Evolutionary conservation across 2,329 filamentous ascomycete species (phyloP).

Genomic region (Pochonia chlamydosporia): DNA sequence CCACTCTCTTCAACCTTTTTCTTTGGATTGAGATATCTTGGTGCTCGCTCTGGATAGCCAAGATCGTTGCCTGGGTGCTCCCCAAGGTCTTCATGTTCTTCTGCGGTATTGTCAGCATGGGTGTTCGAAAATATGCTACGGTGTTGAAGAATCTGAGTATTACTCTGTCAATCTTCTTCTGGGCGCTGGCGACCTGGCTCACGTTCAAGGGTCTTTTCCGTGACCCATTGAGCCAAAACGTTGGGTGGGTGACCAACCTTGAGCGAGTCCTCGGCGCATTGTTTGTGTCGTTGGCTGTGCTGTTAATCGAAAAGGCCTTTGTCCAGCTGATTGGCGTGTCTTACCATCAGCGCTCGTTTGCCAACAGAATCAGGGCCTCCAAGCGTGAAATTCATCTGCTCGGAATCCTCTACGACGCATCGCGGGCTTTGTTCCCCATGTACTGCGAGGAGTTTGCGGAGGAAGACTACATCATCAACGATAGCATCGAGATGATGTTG

Average conservation of each 20-base stretch:
- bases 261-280: conserved; percentile 60
- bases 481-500: conserved; percentile 67
- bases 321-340: conserved; percentile 80
- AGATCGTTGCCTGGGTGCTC: conserved; percentile 55
- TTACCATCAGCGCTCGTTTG: conserved; percentile 80
- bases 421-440: conserved; percentile 80
- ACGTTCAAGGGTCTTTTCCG: conserved; percentile 54
- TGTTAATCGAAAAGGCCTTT: conserved; percentile 70
- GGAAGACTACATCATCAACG: conserved; percentile 88
- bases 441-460: conserved; percentile 88
- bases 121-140: conserved; percentile 64
- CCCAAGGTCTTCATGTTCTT: conserved; percentile 63
- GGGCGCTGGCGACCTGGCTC: conserved; percentile 57
- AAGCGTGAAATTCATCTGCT: conserved; percentile 82
- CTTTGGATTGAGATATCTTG: conserved; percentile 65
- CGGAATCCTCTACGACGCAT: conserved; percentile 83
- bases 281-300: conserved; percentile 63
- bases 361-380: conserved; percentile 77
- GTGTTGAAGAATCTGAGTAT: conserved; percentile 60
- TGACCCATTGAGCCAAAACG: conserved; percentile 21
- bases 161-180: conserved; percentile 62
- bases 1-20: conserved; percentile 56
- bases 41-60: conserved; percentile 62
- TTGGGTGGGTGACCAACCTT: conserved; percentile 53
- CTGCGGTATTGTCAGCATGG: conserved; percentile 62